A percentile compares a stretch with the other conserved stretches of the same genome.
These are phyloP conservation scores for Microsporum ferrugineum DNA, from an alignment of 2,329 filamentous ascomycete genomes.

Conservation along the genomic window DNA sequence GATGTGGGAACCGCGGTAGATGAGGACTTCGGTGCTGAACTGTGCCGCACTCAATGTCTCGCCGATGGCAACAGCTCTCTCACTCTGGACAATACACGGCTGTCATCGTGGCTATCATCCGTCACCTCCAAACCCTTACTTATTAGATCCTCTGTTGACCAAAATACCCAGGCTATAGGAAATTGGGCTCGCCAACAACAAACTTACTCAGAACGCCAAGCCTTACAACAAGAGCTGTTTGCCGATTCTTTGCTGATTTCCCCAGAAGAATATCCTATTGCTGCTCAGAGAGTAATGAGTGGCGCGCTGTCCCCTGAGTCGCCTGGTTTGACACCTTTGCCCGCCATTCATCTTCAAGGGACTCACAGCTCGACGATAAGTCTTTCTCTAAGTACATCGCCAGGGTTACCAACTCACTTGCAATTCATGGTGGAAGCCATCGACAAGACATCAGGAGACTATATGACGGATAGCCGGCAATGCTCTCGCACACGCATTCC, in stretches of 20 bases:
- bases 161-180: not conserved
- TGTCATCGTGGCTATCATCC: conserved; percentile 8
- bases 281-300: not conserved
- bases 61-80: conserved; percentile 8
- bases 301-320: not conserved
- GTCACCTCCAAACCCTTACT: not conserved
- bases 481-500: not conserved
- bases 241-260: not conserved
- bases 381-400: not conserved
- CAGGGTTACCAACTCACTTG: not conserved
- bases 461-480: not conserved
- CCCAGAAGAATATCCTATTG: not conserved
- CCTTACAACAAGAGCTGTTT: not conserved
- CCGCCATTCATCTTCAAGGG: not conserved
- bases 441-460: conserved; percentile 5
- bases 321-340: not conserved
- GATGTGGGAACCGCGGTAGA: conserved; percentile 24
- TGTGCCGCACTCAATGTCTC: conserved; percentile 19
- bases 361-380: not conserved
- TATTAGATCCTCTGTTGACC: not conserved
- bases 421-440: conserved; percentile 9
- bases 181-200: not conserved
- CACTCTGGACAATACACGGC: conserved; percentile 8
- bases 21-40: conserved; percentile 19
- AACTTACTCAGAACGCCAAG: not conserved